Base-by-base conservation (phyloP, 169 alveolate genomes). In the Plasmodium relictum region DNA sequence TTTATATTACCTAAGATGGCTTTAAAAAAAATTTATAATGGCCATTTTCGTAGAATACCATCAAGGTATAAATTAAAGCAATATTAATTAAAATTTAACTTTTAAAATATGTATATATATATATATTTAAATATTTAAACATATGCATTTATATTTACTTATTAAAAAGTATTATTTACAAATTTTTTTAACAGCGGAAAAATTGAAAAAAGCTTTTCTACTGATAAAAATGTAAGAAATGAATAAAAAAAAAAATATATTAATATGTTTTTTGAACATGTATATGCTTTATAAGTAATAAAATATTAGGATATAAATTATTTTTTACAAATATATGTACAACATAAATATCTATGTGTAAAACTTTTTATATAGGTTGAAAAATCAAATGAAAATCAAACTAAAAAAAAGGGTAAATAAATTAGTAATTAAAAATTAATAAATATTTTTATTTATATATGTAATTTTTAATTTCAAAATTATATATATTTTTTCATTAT, bases 11-110 rank as follows among this genome's bases (percentile, higher is more conserved):
- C 8, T 22, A 78, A 50, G 65, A 78, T 78, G 89, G 42, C 59
- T 9, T 39, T 78, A 66, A 78, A 78, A 68, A 78, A 78, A 78
- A 65, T 78, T 10, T 78, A 78, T 59, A 78, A 78, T 45, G 89
- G 89, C 3, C 89, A 78, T 44, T 78, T 78, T 69, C 89, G 89
- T 16, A 78, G 89, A 69, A 22, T 78, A 68, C 78, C 89, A 42
- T 37, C 70, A 52, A 58, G 89, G 89, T 78, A 78, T 31, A 56
- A 22, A 45, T 65, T 56, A 31, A 37, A 22, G 20, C 48, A 52
- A 48, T 26, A 61, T 65, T 18, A 14, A 24, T 24, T 44, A 22
- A 78, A 45, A 14, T 3, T 20, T 56, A 44, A 54, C 20, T 73
- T 14, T 39, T 37, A 31, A 66, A 31, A 39, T 66, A 66, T 66